phyloP scores from a whole-genome alignment of 192 early-diverging fungal genomes.

The Coemansia biformis region DNA sequence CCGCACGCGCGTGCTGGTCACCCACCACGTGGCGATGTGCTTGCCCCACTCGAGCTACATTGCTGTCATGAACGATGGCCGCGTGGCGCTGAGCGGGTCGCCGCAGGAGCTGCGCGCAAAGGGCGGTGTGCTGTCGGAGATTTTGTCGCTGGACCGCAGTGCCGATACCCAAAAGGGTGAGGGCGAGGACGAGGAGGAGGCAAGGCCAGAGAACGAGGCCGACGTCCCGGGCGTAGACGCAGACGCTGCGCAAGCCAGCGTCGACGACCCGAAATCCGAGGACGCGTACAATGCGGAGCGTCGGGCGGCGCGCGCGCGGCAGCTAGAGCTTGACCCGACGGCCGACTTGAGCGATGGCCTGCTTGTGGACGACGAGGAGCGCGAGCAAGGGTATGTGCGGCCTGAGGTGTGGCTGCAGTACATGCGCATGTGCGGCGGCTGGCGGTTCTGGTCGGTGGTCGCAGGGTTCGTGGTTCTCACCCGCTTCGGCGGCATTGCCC shows the following conservation, averaged over 20 bases:
- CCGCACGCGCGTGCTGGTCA: constrained; percentile 85
- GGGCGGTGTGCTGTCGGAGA: constrained; percentile 8
- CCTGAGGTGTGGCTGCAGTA: constrained; percentile 74
- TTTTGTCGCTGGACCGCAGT: constrained; percentile 4
- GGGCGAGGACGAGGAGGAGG: too few species aligned
- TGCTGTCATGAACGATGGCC: constrained; percentile 60
- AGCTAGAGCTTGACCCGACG: constrained; percentile 6
- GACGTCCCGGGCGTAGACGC: neutral
- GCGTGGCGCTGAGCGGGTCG: constrained; percentile 51
- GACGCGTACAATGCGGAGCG: constrained; percentile 29
- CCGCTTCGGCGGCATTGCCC: constrained; percentile 48
- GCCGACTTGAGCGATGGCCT: constrained; percentile 31
- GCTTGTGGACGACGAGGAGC: constrained; percentile 80
- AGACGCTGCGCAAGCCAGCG: neutral
- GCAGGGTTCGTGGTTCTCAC: constrained; percentile 30
- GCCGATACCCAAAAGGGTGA: too few species aligned
- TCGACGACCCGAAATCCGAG: constrained; percentile 22
- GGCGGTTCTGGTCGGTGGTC: constrained; percentile 52
- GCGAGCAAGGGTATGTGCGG: constrained; percentile 72
- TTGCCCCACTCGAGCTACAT: constrained; percentile 55
- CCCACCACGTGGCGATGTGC: constrained; percentile 73
- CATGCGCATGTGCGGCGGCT: constrained; percentile 62
- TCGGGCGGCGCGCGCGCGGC: neutral
- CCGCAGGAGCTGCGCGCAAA: constrained; percentile 39
- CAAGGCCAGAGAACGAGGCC: too few species aligned